Evolutionary conservation across 768 basidiomycete genomes (phyloP), one percentile per base, ranked within the genome.

Genomic region (Boletellus sp.): DNA sequence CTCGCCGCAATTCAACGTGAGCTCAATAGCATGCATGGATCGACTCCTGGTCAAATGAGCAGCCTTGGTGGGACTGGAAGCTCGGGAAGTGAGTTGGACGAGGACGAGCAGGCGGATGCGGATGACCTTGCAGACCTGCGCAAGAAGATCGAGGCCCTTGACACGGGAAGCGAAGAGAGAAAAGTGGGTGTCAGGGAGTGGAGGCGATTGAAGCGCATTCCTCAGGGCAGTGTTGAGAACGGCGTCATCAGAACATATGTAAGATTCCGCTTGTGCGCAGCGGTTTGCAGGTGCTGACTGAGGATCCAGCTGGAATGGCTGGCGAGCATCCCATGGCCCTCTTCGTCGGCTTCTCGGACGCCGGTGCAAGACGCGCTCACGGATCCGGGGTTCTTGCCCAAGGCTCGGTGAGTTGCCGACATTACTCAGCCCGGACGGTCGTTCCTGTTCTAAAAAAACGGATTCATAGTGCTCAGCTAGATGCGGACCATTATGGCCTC

Each of bases 401-500:
- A 76, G 33, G 91, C 94, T 23, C 83, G 88, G 66, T 66, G 19
- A 43, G 68, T 57, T 28, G 0, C 28, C 6, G 32, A 10, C 19
- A 15, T 42, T 11, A n/a, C 23, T 26, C 3, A 13, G 9, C 16
- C 8, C 16, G 11, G 13, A 20, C 0, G 16, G 16, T 23, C 28
- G 15, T 5, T 3, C 2, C 5, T 24, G 28, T 45, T 32, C 7
- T 47, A 55, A 11, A 54, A 13, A 1, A 17, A 19, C 42, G 1
- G 0, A 28, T 20, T 28, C 15, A 16, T 40, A 70, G 68, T 20
- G 73, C 73, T 19, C 91, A 90, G 62, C 80, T 97, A 9, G 93
- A 97, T 58, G 76, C 82, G 12, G 94, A 95, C 52, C 94, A 97
- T 66, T 95, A 85, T 58, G 94, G 94, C 1, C 74, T 97, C 16